phyloP scores from a whole-genome alignment of 106 monocot genomes.

The Dioscorea zingiberensis region DNA sequence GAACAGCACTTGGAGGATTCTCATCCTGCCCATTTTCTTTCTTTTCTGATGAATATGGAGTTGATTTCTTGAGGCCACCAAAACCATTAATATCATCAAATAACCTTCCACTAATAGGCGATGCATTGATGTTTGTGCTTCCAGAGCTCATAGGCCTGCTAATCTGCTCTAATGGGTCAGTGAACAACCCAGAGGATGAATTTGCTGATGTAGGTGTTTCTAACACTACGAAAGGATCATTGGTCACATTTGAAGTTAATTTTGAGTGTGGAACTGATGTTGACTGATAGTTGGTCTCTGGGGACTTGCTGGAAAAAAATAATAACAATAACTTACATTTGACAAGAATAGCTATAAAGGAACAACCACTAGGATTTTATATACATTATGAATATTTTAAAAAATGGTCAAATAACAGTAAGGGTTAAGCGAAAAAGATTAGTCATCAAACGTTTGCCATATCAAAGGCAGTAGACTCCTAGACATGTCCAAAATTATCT shows the following conservation, averaged over 20 bases:
- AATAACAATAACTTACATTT: too few relatives aligned
- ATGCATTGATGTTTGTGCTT: constrained; percentile 19
- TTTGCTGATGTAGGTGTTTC: constrained; percentile 39
- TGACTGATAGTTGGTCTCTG: constrained; percentile 35
- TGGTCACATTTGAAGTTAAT: constrained; percentile 16
- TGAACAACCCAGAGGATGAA: constrained; percentile 39
- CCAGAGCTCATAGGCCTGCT: constrained; percentile 25
- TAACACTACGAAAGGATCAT: constrained; percentile 77
- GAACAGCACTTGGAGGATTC: constrained; percentile 7
- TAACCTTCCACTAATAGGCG: constrained; percentile 23
- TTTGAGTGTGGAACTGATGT: constrained; percentile 25
- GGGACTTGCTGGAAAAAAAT: constrained; percentile 40
- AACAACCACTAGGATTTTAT: too few relatives aligned
- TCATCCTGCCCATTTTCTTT: constrained; percentile 20
- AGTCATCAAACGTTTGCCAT: too few relatives aligned
- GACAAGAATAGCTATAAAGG: too few relatives aligned
- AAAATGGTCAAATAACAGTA: too few relatives aligned
- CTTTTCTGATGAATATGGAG: constrained; percentile 34
- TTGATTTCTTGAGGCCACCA: constrained; percentile 39
- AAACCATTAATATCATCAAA: constrained; percentile 57
- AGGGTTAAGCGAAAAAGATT: too few relatives aligned
- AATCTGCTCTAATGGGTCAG: constrained; percentile 54
- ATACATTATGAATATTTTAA: too few relatives aligned
- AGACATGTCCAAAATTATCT: too few relatives aligned
- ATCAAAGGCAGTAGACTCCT: too few relatives aligned